These are phyloP conservation scores for Rutstroemia sp. DNA, from an alignment of 2,329 filamentous ascomycete genomes.

Conservation along the genomic window DNA sequence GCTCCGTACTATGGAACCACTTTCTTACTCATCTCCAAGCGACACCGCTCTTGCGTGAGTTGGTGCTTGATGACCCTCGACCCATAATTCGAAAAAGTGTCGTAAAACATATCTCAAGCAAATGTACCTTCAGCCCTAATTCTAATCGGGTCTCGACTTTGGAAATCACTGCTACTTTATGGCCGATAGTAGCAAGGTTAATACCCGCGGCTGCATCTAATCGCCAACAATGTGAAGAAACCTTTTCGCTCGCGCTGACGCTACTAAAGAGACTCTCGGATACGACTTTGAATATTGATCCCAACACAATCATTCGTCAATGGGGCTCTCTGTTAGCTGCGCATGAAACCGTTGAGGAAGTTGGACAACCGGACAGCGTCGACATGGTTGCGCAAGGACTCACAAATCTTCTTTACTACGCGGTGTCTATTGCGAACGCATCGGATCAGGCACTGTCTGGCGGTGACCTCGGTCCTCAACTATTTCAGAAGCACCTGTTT, in stretches of 20 bases:
- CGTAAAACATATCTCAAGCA: constrained; percentile 26
- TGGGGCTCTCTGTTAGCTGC: constrained; percentile 32
- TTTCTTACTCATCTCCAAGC: constrained; percentile 33
- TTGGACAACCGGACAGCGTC: constrained; percentile 28
- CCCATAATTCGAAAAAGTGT: constrained; percentile 25
- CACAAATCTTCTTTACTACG: constrained; percentile 31
- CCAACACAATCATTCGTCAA: constrained; percentile 22
- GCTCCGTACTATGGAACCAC: constrained; percentile 37
- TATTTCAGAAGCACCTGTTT: constrained; percentile 62
- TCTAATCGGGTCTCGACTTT: constrained; percentile 28
- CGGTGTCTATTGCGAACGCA: constrained; percentile 24
- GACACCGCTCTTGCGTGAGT: constrained; percentile 32
- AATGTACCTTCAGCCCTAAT: constrained; percentile 25
- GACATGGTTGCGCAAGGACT: constrained; percentile 31
- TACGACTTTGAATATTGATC: constrained; percentile 18
- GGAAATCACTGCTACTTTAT: constrained; percentile 40
- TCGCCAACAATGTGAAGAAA: constrained; percentile 27
- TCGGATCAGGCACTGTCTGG: constrained; percentile 21
- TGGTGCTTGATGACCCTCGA: constrained; percentile 39
- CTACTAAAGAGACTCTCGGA: constrained; percentile 37
- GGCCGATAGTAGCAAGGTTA: constrained; percentile 33
- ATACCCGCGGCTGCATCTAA: constrained; percentile 19
- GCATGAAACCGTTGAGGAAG: constrained; percentile 36
- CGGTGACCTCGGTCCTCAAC: constrained; percentile 37
- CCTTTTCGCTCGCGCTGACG: constrained; percentile 34